Conservation (phyloP, 1,139 yeast genomes). For the Torulaspora pretoriensis region DNA sequence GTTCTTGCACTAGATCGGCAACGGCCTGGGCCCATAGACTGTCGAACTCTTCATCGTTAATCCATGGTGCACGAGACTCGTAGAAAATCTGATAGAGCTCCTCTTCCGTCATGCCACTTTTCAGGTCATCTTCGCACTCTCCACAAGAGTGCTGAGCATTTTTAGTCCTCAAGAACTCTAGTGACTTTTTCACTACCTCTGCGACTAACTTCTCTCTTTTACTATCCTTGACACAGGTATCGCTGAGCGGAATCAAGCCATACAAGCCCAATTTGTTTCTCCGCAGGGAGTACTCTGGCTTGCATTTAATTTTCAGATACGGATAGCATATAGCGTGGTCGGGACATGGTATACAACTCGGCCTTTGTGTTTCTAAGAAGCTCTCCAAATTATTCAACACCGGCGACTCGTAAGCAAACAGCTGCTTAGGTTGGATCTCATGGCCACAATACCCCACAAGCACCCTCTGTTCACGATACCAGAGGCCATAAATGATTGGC, state of each 20-base stretch:
- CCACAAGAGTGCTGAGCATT: slow-evolving; percentile 73
- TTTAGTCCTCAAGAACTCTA: slow-evolving; percentile 61
- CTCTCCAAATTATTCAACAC: slow-evolving; percentile 22
- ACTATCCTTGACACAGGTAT: slow-evolving; percentile 72
- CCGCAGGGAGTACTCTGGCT: slow-evolving; percentile 57
- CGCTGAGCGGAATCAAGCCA: slow-evolving; percentile 57
- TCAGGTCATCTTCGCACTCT: slow-evolving; percentile 41
- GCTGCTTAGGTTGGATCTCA: slow-evolving; percentile 41
- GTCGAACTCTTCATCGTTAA: slow-evolving; percentile 71
- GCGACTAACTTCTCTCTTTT: slow-evolving; percentile 65
- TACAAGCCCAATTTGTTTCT: slow-evolving; percentile 54
- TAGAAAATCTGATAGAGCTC: slow-evolving; percentile 59
- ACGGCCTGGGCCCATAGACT: slow-evolving; percentile 73
- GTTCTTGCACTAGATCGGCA: slow-evolving; percentile 61
- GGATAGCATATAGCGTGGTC: slow-evolving; percentile 72
- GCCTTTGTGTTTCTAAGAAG: slow-evolving; percentile 39
- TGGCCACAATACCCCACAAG: slow-evolving; percentile 67
- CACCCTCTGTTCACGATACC: slow-evolving; percentile 61
- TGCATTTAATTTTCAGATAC: slow-evolving; percentile 57
- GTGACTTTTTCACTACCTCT: slow-evolving; percentile 62
- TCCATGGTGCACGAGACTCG: slow-evolving; percentile 49
- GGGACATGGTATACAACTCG: slow-evolving; percentile 76
- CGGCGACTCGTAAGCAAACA: slow-evolving; percentile 16
- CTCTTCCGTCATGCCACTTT: slow-evolving; percentile 49
- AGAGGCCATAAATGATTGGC: slow-evolving; percentile 41